Percentiles rank a stretch among this genome's conserved stretches.
These are phyloP conservation scores for Saccharum hybrid DNA, from an alignment of 202 grass and related monocot species.

Conservation along the genomic window DNA sequence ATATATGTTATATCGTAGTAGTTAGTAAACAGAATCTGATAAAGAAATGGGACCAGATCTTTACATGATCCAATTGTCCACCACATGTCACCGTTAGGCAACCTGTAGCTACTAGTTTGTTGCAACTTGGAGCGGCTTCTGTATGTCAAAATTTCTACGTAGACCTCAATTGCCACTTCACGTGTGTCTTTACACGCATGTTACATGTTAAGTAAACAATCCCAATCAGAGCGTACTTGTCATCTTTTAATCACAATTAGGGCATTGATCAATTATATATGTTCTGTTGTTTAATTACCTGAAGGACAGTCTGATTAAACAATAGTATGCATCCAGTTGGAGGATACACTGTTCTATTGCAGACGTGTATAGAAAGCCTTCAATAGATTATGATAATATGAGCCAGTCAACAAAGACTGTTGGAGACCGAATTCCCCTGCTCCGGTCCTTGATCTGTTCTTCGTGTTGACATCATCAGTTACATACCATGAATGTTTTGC, in stretches of 20 bases:
- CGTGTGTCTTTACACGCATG: conserved; percentile 4
- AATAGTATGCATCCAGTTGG: conserved; percentile 30
- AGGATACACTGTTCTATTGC: conserved; percentile 29
- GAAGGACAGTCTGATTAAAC: conserved; percentile 20
- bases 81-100: conserved; percentile 46
- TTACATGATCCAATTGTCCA: conserved; percentile 46
- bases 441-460: conserved; percentile 20
- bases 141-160: conserved; percentile 39
- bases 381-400: conserved; percentile 17
- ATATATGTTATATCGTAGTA: conserved; percentile 5
- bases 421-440: conserved; percentile 39
- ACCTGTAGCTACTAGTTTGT: conserved; percentile 40
- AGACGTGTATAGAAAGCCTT: conserved; percentile 31
- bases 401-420: conserved; percentile 39
- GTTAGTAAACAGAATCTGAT: conserved; percentile 60
- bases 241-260: conserved; percentile 11
- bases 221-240: neutral
- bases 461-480: conserved; percentile 31
- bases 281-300: conserved; percentile 12
- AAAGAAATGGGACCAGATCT: conserved; percentile 44
- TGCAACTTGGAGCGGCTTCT: conserved; percentile 45
- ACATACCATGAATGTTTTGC: conserved; percentile 25
- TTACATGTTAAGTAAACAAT: conserved; percentile 32
- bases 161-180: conserved; percentile 21
- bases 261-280: neutral